Conservation (phyloP, 179 eudicot species). For the Amaranthus tricolor region DNA sequence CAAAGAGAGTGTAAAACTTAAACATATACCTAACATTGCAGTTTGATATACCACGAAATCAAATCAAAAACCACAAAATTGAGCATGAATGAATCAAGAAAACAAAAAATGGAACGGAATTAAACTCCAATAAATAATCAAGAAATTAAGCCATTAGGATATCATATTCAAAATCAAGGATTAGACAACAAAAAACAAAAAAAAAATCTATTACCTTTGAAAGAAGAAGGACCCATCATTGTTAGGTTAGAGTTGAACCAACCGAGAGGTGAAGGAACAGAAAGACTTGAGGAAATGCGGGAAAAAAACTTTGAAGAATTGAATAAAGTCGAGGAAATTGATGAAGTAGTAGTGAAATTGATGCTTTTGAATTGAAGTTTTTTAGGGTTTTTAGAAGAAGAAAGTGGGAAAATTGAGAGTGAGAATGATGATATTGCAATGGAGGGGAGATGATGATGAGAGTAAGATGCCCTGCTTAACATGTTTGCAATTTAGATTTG, state of each 20-base stretch:
- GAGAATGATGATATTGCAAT: not conserved
- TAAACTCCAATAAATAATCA: not conserved
- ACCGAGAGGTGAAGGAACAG: slow-evolving; percentile 7
- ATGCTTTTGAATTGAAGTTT: slow-evolving; percentile 13
- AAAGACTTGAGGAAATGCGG: slow-evolving; percentile 14
- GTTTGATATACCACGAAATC: too few species aligned
- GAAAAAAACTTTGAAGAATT: not conserved
- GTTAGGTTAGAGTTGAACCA: slow-evolving; percentile 16
- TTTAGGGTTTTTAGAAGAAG: slow-evolving; percentile 2
- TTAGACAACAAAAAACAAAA: not conserved
- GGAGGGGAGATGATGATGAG: slow-evolving; percentile 16
- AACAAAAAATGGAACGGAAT: too few species aligned
- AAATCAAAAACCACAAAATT: too few species aligned
- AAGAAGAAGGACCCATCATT: slow-evolving; percentile 29
- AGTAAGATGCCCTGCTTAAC: slow-evolving; percentile 20
- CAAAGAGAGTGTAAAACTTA: too few species aligned
- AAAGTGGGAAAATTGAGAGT: slow-evolving; percentile 18
- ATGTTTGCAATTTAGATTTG: slow-evolving; percentile 3
- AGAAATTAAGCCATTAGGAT: not conserved
- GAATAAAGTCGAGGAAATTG: not conserved
- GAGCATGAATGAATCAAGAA: too few species aligned
- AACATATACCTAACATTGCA: too few species aligned
- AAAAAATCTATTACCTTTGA: slow-evolving; percentile 31
- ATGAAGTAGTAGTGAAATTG: not conserved
- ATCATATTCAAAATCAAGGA: not conserved